Evolutionary conservation across 78 protist species (phyloP).

Genomic region (slime mould (Dictyostelium discoideum)): dicty_2.7 NC_007091.3:1874001-1874500

Average conservation of each 20-base stretch:
- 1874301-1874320: slow-evolving; percentile 37
- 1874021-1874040: slow-evolving; percentile 67
- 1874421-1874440: slow-evolving; percentile 15
- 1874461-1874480: slow-evolving; percentile 85
- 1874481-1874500: slow-evolving; percentile 87
- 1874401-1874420: slow-evolving; percentile 43
- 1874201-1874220: slow-evolving; percentile 81
- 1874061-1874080: slow-evolving; percentile 82
- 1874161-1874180: slow-evolving; percentile 72
- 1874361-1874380: slow-evolving; percentile 79
- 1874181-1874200: slow-evolving; percentile 70
- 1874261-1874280: slow-evolving; percentile 88
- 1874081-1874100: slow-evolving; percentile 83
- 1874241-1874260: slow-evolving; percentile 84
- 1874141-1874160: slow-evolving; percentile 59
- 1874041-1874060: slow-evolving; percentile 65
- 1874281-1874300: slow-evolving; percentile 84
- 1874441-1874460: slow-evolving; percentile 85
- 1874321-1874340: slow-evolving; percentile 83
- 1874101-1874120: slow-evolving; percentile 86
- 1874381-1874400: slow-evolving; percentile 58
- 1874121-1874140: slow-evolving; percentile 82
- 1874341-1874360: slow-evolving; percentile 80
- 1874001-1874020: neutral
- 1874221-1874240: slow-evolving; percentile 81